These are phyloP conservation scores for Penicillium decumbens DNA, from an alignment of 2,329 filamentous ascomycete genomes.

Conservation along the genomic window DNA sequence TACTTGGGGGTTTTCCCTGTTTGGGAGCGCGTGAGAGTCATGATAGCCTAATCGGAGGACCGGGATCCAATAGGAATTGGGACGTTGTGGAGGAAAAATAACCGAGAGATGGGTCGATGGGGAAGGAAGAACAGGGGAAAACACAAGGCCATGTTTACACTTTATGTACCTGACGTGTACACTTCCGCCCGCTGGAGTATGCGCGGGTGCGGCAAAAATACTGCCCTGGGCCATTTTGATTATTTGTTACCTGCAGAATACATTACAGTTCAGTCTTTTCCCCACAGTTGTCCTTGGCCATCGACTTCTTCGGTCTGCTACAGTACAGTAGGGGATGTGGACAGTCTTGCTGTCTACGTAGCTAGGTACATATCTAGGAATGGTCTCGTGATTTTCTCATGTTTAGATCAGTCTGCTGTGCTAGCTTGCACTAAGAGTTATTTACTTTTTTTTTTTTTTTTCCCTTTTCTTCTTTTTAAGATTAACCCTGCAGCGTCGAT, in stretches of 20 bases:
- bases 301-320: background rate
- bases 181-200: constrained; percentile 6
- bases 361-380: background rate
- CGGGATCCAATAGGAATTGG: constrained; percentile 16
- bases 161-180: constrained; percentile 7
- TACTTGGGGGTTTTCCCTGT: constrained; percentile 51
- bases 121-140: constrained; percentile 5
- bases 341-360: background rate
- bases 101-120: constrained; percentile 2
- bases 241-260: constrained; percentile 7
- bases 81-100: constrained; percentile 4
- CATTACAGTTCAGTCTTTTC: constrained; percentile 11
- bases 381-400: background rate
- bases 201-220: constrained; percentile 10
- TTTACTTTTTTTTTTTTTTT: constrained; percentile 1
- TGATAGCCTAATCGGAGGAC: constrained; percentile 25
- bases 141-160: constrained; percentile 18
- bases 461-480: background rate
- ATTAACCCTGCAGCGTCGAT: constrained; percentile 13
- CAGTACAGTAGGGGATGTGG: background rate
- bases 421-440: background rate
- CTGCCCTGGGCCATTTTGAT: background rate
- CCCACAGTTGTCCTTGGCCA: constrained; percentile 2
- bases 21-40: constrained; percentile 50
- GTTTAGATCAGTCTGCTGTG: background rate